A percentile compares a stretch with the other conserved stretches of the same genome.
phyloP scores from a whole-genome alignment of 208 protist species.

The Perkinsela sp. region DNA sequence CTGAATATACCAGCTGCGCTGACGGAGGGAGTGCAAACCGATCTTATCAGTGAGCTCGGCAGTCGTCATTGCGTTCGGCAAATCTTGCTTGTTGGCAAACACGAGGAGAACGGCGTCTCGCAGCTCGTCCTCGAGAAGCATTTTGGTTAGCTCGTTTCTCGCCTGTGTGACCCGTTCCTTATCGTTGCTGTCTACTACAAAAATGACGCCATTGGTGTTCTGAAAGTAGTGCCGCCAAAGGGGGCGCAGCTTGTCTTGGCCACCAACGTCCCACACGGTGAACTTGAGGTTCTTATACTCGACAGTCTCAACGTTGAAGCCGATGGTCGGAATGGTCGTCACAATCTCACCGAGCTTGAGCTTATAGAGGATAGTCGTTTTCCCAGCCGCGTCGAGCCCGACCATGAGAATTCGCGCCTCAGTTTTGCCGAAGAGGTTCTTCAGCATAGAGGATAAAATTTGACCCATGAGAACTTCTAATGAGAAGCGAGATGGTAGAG shows the following conservation, averaged over 20 bases:
- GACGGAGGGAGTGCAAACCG: slow-evolving; percentile 58
- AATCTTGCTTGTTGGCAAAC: slow-evolving; percentile 98
- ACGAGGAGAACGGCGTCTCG: slow-evolving; percentile 78
- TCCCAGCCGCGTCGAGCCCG: slow-evolving; percentile 86
- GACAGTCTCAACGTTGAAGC: slow-evolving; percentile 86
- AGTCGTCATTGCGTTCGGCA: slow-evolving; percentile 84
- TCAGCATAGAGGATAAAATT: slow-evolving; percentile 20
- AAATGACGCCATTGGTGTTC: slow-evolving; percentile 84
- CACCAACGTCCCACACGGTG: slow-evolving; percentile 82
- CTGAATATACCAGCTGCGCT: slow-evolving; percentile 75
- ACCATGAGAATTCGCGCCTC: slow-evolving; percentile 89
- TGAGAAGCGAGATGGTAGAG: too few species aligned
- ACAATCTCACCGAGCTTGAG: slow-evolving; percentile 83
- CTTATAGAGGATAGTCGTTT: slow-evolving; percentile 91
- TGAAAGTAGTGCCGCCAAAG: slow-evolving; percentile 88
- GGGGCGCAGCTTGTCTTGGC: slow-evolving; percentile 78
- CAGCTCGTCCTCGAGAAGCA: slow-evolving; percentile 88
- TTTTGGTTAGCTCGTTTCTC: slow-evolving; percentile 67
- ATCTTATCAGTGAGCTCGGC: slow-evolving; percentile 85
- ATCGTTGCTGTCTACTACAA: slow-evolving; percentile 87
- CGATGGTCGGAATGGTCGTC: slow-evolving; percentile 85
- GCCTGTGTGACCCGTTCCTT: slow-evolving; percentile 62
- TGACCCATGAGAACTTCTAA: slow-evolving; percentile 8
- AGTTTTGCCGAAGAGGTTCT: slow-evolving; percentile 70
- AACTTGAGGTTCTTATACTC: slow-evolving; percentile 87